A percentile compares a stretch with the other conserved stretches of the same genome.
These are phyloP conservation scores for Tolypocladium inflatum DNA, from an alignment of 2,329 filamentous ascomycete species.

Conservation along the genomic window DNA sequence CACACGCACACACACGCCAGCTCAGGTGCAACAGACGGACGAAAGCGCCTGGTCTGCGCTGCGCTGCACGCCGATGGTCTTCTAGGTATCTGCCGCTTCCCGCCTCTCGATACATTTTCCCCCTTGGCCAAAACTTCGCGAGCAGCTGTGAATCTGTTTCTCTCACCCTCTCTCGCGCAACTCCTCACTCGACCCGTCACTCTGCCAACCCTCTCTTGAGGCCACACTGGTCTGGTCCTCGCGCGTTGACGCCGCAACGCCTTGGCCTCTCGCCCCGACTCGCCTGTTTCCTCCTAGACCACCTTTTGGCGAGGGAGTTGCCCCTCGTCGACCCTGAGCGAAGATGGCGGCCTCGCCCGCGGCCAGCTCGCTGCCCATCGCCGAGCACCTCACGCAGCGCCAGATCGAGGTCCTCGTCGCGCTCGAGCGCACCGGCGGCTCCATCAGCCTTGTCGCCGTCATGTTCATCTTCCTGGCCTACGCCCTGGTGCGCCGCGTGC, in stretches of 20 bases:
- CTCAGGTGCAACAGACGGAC: background rate
- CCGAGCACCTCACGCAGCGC: constrained; percentile 19
- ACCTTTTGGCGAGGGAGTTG: background rate
- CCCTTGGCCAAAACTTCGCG: too few species aligned
- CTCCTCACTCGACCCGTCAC: background rate
- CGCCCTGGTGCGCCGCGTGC: constrained; percentile 37
- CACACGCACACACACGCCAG: background rate
- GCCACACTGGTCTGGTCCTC: background rate
- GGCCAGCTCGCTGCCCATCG: background rate
- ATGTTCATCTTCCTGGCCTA: constrained; percentile 44
- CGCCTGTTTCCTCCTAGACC: too few species aligned
- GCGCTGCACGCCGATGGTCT: background rate
- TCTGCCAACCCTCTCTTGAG: background rate
- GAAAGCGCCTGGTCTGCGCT: background rate
- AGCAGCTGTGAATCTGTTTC: background rate
- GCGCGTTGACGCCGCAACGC: background rate
- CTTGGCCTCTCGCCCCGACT: background rate
- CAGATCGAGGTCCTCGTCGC: constrained; percentile 33
- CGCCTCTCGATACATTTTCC: background rate
- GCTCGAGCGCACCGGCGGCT: constrained; percentile 44
- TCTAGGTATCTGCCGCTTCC: background rate
- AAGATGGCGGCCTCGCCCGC: background rate
- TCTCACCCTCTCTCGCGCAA: background rate
- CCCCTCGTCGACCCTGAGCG: background rate
- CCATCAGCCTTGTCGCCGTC: constrained; percentile 41